Evolutionary conservation across 2,329 filamentous ascomycete genomes (phyloP), one percentile per base, ranked within the genome.

Genomic region (Fusarium circinatum): DNA sequence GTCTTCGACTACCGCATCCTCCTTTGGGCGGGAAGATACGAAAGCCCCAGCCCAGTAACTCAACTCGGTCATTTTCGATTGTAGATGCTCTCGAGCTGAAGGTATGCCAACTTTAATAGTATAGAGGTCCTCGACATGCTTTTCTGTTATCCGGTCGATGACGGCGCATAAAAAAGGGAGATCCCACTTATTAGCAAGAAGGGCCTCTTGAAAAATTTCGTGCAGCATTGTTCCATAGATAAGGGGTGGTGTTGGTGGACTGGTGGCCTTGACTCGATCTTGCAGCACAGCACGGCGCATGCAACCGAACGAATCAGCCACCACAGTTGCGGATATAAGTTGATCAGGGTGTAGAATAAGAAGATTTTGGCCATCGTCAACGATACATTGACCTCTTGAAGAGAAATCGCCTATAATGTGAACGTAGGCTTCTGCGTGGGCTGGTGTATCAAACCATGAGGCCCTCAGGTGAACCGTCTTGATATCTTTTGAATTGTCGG

Each of bases 291-390:
- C 95, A 73, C 96, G 92, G 24, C 96, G 92, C 80, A 93, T 92
- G 80, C 96, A 99, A 30, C 91, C 92, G 80, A 98, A 98, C 0
- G 96, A 98, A 82, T 99, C 96, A n/a, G 95, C 95, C 48, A 99
- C 93, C 10, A 97, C 94, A 2, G 96, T 98, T 6, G 96, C 93
- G 6, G 96, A 98, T 60, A 99, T 93, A 39, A 99, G 89, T 83
- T 98, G 95, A 79, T 99, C 96, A 0, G 96, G 96, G 79, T 99
- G 95, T 20, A 99, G 84, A 65, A 99, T 95, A 57, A 99, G 85
- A 82, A 98, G 93, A 77, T 95, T 94, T 56, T 92, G 88, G 6
- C 89, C 86, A 80, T 98, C 94, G 79, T 97, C 93, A 71, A 98
- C 88, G 52, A 97, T 84, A 80, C 95, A 97, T 80, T 92, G 90